Conservation (phyloP, 805 yeast genomes). For the Wickerhamiella brachini region DNA sequence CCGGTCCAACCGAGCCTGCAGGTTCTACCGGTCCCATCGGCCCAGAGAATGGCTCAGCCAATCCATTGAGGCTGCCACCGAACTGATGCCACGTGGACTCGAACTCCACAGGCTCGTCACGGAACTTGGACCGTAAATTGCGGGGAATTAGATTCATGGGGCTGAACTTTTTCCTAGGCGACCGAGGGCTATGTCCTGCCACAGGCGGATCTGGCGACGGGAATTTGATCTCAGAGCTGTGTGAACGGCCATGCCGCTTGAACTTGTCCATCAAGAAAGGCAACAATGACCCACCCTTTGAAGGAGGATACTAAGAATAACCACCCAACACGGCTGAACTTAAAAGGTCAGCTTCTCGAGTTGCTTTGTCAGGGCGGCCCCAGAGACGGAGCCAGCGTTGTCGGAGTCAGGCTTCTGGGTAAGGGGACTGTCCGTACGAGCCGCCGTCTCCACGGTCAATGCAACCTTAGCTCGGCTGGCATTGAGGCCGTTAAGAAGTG, state of each 20-base stretch:
- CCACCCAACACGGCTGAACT: not conserved
- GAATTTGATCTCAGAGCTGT: not conserved
- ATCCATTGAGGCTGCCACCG: not conserved
- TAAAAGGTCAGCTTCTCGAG: slow-evolving; percentile 38
- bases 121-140: slow-evolving; percentile 3
- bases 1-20: not conserved
- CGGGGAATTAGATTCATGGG: not conserved
- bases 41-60: not conserved
- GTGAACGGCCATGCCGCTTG: not conserved
- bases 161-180: not conserved
- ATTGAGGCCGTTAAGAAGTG: slow-evolving; percentile 72
- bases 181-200: not conserved
- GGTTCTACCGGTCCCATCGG: not conserved
- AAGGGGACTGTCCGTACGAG: no score
- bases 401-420: not conserved
- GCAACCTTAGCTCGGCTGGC: slow-evolving; percentile 56
- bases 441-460: not conserved
- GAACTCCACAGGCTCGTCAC: not conserved
- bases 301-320: no score
- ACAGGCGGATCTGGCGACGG: not conserved
- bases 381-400: no score
- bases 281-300: no score
- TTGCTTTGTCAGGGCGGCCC: slow-evolving; percentile 6
- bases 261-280: not conserved
- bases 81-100: not conserved